Percentiles rank a stretch among this genome's conserved stretches.
These are phyloP conservation scores for Zygosaccharomyces pseudorouxii DNA, from an alignment of 805 yeast species.

Conservation along the genomic window DNA sequence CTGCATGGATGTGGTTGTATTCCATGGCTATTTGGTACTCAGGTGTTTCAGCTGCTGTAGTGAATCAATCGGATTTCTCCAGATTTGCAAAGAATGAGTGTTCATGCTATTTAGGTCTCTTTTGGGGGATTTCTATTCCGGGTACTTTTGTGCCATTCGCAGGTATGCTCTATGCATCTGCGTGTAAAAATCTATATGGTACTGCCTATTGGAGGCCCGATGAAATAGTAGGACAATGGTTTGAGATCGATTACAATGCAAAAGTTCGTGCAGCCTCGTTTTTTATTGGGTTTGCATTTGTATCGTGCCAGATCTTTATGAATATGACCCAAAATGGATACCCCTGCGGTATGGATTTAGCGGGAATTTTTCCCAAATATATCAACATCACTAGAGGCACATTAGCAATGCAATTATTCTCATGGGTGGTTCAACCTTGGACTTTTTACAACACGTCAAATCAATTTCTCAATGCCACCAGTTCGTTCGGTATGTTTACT, in stretches of 20 bases:
- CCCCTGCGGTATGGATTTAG: conserved; percentile 40
- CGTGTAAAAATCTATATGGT: conserved; percentile 36
- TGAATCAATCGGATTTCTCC: conserved; percentile 41
- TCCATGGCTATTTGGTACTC: conserved; percentile 41
- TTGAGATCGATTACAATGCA: conserved; percentile 34
- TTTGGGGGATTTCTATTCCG: conserved; percentile 34
- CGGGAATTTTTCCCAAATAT: conserved; percentile 35
- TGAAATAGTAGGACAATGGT: conserved; percentile 39
- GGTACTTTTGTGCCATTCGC: conserved; percentile 40
- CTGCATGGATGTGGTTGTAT: conserved; percentile 41
- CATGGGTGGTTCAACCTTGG: conserved; percentile 42
- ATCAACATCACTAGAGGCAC: conserved; percentile 38
- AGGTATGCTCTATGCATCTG: conserved; percentile 38
- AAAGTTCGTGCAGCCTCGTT: conserved; percentile 40
- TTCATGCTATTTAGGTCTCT: conserved; percentile 31
- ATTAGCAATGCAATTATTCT: conserved; percentile 31
- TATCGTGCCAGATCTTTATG: conserved; percentile 36
- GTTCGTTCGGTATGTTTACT: conserved; percentile 38
- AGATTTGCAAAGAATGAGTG: conserved; percentile 35
- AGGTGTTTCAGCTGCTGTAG: conserved; percentile 38
- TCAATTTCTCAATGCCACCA: conserved; percentile 36
- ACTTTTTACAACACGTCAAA: conserved; percentile 38
- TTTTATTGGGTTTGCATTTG: conserved; percentile 37
- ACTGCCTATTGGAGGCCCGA: conserved; percentile 39
- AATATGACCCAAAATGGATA: conserved; percentile 38